These are phyloP conservation scores for Mortierella hygrophila DNA, from an alignment of 192 early-diverging fungal species.

Conservation along the genomic window DNA sequence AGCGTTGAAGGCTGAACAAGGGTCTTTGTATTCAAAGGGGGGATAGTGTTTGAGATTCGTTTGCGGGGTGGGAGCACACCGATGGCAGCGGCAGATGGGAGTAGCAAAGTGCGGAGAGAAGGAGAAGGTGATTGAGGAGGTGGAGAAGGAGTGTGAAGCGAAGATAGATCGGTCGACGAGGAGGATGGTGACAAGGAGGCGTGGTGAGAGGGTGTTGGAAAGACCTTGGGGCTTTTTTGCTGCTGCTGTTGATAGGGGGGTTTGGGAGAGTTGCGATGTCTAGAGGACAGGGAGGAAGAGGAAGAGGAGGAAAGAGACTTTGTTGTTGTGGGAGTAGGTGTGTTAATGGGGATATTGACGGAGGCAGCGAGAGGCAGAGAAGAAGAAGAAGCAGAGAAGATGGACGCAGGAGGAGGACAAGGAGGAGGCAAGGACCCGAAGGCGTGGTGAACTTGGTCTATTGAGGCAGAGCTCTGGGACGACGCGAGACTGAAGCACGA, in stretches of 20 bases:
- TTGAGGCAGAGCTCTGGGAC: conserved; percentile 24
- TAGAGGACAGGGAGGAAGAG: conserved; percentile 14
- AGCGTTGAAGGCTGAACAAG: conserved; percentile 1
- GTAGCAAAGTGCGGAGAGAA: conserved; percentile 10
- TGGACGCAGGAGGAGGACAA: conserved; percentile 8
- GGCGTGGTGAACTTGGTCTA: conserved; percentile 36
- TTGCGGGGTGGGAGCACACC: background rate
- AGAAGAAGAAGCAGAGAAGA: conserved; percentile 38
- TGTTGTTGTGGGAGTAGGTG: conserved; percentile 7
- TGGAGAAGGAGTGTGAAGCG: conserved; percentile 2
- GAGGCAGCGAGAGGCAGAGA: conserved; percentile 31
- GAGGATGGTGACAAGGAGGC: conserved; percentile 8
- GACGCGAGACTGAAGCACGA: conserved; percentile 28
- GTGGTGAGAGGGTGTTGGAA: conserved; percentile 6
- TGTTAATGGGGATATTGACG: conserved; percentile 30
- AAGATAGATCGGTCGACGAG: conserved; percentile 11
- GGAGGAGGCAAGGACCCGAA: conserved; percentile 49
- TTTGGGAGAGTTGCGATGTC: background rate
- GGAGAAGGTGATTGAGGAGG: background rate
- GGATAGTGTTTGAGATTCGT: conserved; percentile 8
- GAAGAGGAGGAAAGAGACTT: conserved; percentile 5
- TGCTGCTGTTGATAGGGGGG: background rate
- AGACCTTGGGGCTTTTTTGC: background rate
- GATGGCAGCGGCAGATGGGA: conserved; percentile 18
- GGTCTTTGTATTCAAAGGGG: conserved; percentile 21